Evolutionary conservation across 441 rosid species (phyloP).

Genomic region (Raphanus hybrid): DNA sequence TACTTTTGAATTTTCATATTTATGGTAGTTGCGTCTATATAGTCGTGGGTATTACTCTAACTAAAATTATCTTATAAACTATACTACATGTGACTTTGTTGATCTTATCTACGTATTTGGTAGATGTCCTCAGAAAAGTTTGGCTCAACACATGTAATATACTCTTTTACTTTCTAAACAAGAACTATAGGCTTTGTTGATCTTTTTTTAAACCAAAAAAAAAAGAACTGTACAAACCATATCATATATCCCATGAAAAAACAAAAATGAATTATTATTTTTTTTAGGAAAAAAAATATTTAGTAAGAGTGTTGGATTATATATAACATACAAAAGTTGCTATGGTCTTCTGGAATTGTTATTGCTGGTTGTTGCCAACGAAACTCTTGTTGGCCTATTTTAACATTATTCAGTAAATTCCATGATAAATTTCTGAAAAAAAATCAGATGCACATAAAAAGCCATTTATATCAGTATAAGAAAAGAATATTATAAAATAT

Average conservation of each 20-base stretch:
- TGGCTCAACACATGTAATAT: conserved; percentile 30
- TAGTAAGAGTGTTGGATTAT: conserved; percentile 32
- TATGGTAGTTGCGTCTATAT: conserved; percentile 33
- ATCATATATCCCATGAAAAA: conserved; percentile 13
- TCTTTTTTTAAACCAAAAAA: too few species aligned
- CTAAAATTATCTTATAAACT: conserved; percentile 5
- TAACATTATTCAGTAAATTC: conserved; percentile 35
- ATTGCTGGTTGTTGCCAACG: conserved; percentile 46
- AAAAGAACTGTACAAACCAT: neutral
- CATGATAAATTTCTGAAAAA: conserved; percentile 21
- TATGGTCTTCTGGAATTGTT: conserved; percentile 14
- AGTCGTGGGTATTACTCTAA: conserved; percentile 37
- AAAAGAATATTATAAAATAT: neutral
- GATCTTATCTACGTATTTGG: conserved; percentile 30
- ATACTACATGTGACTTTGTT: neutral
- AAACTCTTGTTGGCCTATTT: conserved; percentile 41
- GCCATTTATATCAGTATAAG: neutral
- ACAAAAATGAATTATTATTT: conserved; percentile 22
- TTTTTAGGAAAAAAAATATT: neutral
- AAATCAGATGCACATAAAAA: conserved; percentile 28
- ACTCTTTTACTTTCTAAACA: conserved; percentile 16
- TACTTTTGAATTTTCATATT: conserved; percentile 30
- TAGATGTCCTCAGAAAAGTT: conserved; percentile 20
- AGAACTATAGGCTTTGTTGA: neutral
- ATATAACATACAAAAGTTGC: conserved; percentile 21